These are phyloP conservation scores for Ustilago lituana DNA, from an alignment of 1,284 basidiomycete species.

Conservation along the genomic window DNA sequence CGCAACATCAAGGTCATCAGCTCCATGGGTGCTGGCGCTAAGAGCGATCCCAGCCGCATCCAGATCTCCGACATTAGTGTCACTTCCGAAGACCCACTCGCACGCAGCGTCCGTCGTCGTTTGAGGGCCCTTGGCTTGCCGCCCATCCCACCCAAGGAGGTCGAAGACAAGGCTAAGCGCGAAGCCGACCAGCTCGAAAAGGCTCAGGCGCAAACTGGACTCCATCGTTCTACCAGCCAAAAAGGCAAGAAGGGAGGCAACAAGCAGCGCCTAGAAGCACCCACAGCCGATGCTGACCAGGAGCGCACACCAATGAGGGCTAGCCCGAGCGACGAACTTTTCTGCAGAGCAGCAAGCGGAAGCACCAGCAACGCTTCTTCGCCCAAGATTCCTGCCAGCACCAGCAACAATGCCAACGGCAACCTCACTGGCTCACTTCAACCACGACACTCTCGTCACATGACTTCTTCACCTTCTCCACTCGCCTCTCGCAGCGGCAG, in stretches of 20 bases:
- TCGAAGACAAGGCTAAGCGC: slow-evolving; percentile 27
- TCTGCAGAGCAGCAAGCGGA: slow-evolving; percentile 8
- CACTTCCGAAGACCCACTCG: slow-evolving; percentile 94
- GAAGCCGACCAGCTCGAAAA: slow-evolving; percentile 38
- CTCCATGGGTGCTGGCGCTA: slow-evolving; percentile 97
- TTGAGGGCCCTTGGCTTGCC: slow-evolving; percentile 71
- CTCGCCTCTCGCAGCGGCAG: slow-evolving; percentile 40
- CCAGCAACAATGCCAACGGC: slow-evolving; percentile 6
- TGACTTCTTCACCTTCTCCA: slow-evolving; percentile 34
- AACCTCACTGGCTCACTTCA: slow-evolving; percentile 10
- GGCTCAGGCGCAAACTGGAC: slow-evolving; percentile 5
- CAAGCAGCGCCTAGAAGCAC: slow-evolving; percentile 15
- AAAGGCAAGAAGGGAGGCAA: slow-evolving; percentile 21
- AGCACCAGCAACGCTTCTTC: slow-evolving; percentile 21
- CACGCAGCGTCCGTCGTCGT: slow-evolving; percentile 84
- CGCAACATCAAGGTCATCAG: slow-evolving; percentile 74
- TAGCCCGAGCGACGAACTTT: slow-evolving; percentile 19
- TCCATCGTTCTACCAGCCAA: slow-evolving; percentile 8
- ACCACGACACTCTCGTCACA: slow-evolving; percentile 9
- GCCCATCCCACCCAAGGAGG: slow-evolving; percentile 50
- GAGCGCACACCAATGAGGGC: slow-evolving; percentile 40
- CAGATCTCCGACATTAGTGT: slow-evolving; percentile 93
- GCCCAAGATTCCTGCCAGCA: slow-evolving; percentile 3
- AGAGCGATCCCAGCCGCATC: slow-evolving; percentile 90
- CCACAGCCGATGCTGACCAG: slow-evolving; percentile 3